Base-by-base conservation (phyloP, 768 basidiomycete species). In the Lyophyllum shimeji region DNA sequence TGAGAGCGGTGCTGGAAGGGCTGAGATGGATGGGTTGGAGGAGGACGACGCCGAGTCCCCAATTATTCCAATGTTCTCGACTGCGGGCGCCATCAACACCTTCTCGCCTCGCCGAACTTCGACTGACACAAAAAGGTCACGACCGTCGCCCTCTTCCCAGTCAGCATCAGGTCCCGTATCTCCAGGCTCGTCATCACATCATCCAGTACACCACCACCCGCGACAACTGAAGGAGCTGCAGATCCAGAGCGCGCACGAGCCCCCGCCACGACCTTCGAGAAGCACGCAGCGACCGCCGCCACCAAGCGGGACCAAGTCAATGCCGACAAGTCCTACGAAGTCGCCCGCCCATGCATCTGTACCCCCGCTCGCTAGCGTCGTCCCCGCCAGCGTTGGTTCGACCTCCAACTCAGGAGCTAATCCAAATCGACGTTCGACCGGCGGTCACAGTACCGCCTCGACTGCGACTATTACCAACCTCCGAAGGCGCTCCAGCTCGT, bases 61-160 rank as follows among this genome's bases (percentile, higher is more conserved):
- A 17, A 73, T 69, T 39, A 81, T 81, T 8, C 82, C 84, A 5
- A 67, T 75, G 17, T 84, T 85, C 56, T 80, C 78, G 7, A 80
- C 76, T 0, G 65, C 67, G 1, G 75, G 71, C 8, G 67, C 72
- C 23, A 77, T 82, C 57, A 83, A 82, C 62, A 64, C 73, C n/a
- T 82, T 82, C 54, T 54, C 65, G 9, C 29, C 59, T 0, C 52
- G 52, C 20, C 52, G 52, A 0, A 12, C 48, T 20, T 63, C 62
- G 4, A 33, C 31, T 9, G 58, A 56, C 34, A 52, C 45, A 27
- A 59, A 64, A 33, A 63, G 55, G 34, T 62, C 60, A 3, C 46
- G 52, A 18, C 21, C 51, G 17, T 53, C 65, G 17, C 21, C 53
- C 17, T 53, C 65, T 29, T 34, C 44, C 17, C 27, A 47, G 3